Conservation (phyloP, 768 basidiomycete species). For the Kwoniella shandongensis region DNA sequence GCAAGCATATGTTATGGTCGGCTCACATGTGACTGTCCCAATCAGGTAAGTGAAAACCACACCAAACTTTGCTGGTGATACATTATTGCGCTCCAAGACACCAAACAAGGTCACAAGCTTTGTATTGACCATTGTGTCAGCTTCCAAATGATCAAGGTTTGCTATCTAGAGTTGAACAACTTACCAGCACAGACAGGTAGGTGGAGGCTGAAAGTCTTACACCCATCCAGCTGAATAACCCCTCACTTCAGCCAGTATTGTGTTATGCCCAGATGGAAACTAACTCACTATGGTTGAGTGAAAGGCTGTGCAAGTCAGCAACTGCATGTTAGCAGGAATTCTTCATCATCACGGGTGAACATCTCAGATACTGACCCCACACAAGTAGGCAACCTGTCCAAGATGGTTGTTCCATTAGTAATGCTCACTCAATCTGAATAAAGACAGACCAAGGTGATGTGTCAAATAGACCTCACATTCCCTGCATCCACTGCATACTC, state of each 20-base stretch:
- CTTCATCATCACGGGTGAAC: too few relatives aligned
- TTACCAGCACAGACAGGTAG: conserved; percentile 62
- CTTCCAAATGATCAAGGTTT: too few relatives aligned
- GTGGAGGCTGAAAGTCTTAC: conserved; percentile 67
- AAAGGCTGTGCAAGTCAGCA: too few relatives aligned
- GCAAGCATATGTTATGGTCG: too few relatives aligned
- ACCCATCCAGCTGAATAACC: conserved; percentile 60
- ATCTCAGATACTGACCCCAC: neutral
- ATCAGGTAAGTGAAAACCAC: conserved; percentile 59
- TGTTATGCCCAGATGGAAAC: too few relatives aligned
- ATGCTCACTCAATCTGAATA: too few relatives aligned
- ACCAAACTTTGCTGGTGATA: conserved; percentile 64
- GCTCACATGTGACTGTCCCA: too few relatives aligned
- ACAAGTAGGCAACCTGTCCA: neutral
- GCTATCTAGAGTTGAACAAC: neutral
- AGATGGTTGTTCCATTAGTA: neutral
- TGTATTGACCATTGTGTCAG: neutral
- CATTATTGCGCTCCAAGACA: conserved; percentile 61
- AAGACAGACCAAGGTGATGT: too few relatives aligned
- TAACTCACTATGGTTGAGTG: neutral
- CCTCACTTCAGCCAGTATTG: too few relatives aligned
- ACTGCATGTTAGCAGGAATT: neutral
- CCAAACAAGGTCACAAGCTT: conserved; percentile 68
- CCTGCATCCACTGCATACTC: conserved; percentile 23
- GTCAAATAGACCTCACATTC: too few relatives aligned